These are phyloP conservation scores for Eucalyptus marginata DNA, from an alignment of 345 rosid species.

Conservation along the genomic window DNA sequence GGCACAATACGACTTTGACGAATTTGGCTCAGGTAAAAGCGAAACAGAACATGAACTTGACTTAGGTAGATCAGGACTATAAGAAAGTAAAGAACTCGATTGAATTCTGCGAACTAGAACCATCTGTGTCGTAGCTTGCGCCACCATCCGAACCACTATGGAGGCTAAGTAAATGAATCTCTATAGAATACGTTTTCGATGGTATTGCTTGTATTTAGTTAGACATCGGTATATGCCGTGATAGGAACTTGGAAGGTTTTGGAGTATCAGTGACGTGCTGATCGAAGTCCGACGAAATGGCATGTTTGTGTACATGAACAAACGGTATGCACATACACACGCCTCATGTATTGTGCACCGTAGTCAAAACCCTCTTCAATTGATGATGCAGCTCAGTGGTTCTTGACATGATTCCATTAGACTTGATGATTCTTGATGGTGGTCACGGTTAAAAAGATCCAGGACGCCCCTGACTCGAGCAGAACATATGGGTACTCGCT, in stretches of 20 bases:
- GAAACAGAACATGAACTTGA: not conserved
- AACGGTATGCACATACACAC: not conserved
- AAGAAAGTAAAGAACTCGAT: not conserved
- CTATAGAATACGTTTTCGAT: not conserved
- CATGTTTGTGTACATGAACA: not conserved
- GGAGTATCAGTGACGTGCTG: not conserved
- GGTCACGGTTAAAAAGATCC: not conserved
- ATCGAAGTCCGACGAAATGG: not conserved
- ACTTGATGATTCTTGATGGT: not conserved
- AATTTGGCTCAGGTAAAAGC: not conserved
- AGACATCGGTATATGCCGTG: not conserved
- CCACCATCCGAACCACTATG: not conserved
- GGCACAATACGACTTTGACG: not conserved
- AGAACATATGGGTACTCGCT: not conserved
- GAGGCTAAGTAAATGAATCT: not conserved
- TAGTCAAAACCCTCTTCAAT: not conserved
- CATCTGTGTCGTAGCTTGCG: not conserved
- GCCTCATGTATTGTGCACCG: not conserved
- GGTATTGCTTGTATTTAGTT: not conserved
- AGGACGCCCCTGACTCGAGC: not conserved
- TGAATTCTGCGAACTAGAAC: not conserved
- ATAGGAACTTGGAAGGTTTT: not conserved
- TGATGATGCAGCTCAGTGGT: not conserved
- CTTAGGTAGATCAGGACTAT: not conserved
- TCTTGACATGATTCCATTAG: not conserved